Evolutionary conservation across 805 yeast species (phyloP), one percentile per base, ranked within the genome.

Genomic region (Kluyveromyces siamensis): DNA sequence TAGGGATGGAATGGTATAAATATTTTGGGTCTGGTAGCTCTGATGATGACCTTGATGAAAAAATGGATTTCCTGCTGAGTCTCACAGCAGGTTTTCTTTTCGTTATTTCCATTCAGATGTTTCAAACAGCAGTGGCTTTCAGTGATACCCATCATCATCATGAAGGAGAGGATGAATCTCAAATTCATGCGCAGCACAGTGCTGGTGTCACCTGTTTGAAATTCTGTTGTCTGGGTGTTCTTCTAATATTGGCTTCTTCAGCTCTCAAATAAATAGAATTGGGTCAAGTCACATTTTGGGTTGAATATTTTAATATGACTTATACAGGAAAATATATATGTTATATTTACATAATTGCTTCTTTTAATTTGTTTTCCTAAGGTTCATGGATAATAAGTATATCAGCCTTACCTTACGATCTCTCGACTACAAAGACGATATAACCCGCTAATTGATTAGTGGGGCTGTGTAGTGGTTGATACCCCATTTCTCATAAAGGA

Each of bases 61-160:
- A 59, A 18, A 57, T 62, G 60, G 64, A 62, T 41, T 52, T 76
- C 0, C 68, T 88, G 13, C 73, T 91, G 61, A 77, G 85, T 4
- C 61, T 83, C 4, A 89, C 97, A 0, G 76, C 91, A 33, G 97
- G 98, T 0, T 90, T 90, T 59, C 71, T 90, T 56, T 72, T 83
- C 0, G 84, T 84, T n/a, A 83, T 90, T 44, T 84, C 89, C 0
- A 67, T 88, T 41, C 90, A 89, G 55, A 86, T 90, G 95, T 82
- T 86, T 60, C 85, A 89, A 10, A 79, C 90, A 17, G 87, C 95
- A 0, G 77, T 87, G 30, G 76, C 82, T 0, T 87, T 87, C 62
- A 89, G 93, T 35, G 95, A 90, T 8, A 70, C 77, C 27, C 84
- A 83, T 46, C 67, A 63, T 41, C 69, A 66, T 44, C 67, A 63